Conservation (phyloP, 75 land plant species). For the Chamaecyparis obtusa region DNA sequence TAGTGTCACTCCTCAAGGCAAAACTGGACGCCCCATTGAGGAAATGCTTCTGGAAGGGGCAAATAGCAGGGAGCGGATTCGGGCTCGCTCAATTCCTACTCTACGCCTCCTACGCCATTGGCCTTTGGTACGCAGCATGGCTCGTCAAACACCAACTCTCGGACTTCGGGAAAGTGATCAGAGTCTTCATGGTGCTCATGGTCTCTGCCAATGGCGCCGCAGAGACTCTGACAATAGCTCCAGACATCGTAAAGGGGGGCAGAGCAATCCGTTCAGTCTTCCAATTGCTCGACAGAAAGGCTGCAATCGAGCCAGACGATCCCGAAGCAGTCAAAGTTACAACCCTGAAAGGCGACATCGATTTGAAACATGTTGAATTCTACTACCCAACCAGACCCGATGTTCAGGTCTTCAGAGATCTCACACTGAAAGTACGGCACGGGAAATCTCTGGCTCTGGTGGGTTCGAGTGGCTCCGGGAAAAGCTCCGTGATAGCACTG, state of each 20-base stretch:
- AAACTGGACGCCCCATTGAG: constrained; percentile 63
- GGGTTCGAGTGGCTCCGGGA: constrained; percentile 93
- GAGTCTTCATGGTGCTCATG: constrained; percentile 95
- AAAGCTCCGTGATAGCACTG: constrained; percentile 78
- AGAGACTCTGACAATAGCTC: constrained; percentile 86
- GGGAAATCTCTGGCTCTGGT: constrained; percentile 89
- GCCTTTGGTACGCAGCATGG: constrained; percentile 87
- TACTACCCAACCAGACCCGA: constrained; percentile 88
- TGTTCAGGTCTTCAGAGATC: constrained; percentile 65
- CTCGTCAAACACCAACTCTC: constrained; percentile 79
- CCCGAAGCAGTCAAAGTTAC: constrained; percentile 46
- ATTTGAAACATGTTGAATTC: constrained; percentile 81
- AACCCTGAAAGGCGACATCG: constrained; percentile 74
- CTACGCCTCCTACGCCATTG: constrained; percentile 85
- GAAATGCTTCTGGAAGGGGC: constrained; percentile 86
- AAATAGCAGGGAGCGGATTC: constrained; percentile 87
- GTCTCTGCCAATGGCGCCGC: constrained; percentile 93
- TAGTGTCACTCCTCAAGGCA: constrained; percentile 54
- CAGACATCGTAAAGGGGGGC: constrained; percentile 89
- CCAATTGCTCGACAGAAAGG: constrained; percentile 71
- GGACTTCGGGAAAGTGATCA: constrained; percentile 80
- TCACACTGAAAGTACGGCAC: constrained; percentile 69
- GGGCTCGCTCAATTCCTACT: constrained; percentile 83
- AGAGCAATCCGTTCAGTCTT: constrained; percentile 85
- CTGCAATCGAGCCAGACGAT: constrained; percentile 87